A percentile compares a stretch with the other conserved stretches of the same genome.
phyloP scores from a whole-genome alignment of 225 moss, liverwort and hornwort genomes.

The Polytrichum formosum region DNA sequence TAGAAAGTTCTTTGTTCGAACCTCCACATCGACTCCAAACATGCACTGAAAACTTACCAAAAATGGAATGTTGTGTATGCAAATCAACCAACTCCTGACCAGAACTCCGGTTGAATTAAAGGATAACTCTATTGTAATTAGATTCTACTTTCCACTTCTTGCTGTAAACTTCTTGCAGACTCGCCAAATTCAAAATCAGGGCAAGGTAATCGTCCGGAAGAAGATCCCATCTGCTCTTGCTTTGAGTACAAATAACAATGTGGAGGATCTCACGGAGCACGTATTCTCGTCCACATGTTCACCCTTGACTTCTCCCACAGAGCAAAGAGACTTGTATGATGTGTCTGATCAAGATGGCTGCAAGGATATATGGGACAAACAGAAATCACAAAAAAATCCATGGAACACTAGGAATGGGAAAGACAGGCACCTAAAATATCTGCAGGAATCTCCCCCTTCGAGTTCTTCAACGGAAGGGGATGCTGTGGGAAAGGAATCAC shows the following conservation, averaged over 20 bases:
- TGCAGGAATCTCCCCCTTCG: conserved; percentile 14
- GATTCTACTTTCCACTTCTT: no score
- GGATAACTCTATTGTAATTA: no score
- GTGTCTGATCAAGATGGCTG: conserved; percentile 38
- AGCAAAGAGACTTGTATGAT: conserved; percentile 40
- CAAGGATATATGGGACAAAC: conserved; percentile 40
- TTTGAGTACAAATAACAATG: conserved; percentile 31
- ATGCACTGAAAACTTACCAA: background rate
- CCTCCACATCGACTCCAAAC: background rate
- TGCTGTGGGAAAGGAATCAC: conserved; percentile 29
- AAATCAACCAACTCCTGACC: no score
- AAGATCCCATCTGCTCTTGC: conserved; percentile 40
- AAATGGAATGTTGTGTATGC: background rate
- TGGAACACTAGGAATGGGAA: conserved; percentile 30
- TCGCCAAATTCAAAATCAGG: conserved; percentile 22
- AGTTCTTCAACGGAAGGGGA: conserved; percentile 19
- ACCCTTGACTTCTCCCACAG: conserved; percentile 47
- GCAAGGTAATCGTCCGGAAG: conserved; percentile 35
- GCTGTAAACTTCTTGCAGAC: conserved; percentile 23
- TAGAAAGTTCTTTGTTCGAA: background rate
- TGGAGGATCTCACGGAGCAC: conserved; percentile 42
- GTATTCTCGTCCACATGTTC: conserved; percentile 51
- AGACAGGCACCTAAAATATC: conserved; percentile 31
- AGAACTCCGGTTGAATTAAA: no score
- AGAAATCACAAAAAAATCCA: conserved; percentile 26